phyloP scores from a whole-genome alignment of 306 rosid species.

The Gynostemma pentaphyllum region DNA sequence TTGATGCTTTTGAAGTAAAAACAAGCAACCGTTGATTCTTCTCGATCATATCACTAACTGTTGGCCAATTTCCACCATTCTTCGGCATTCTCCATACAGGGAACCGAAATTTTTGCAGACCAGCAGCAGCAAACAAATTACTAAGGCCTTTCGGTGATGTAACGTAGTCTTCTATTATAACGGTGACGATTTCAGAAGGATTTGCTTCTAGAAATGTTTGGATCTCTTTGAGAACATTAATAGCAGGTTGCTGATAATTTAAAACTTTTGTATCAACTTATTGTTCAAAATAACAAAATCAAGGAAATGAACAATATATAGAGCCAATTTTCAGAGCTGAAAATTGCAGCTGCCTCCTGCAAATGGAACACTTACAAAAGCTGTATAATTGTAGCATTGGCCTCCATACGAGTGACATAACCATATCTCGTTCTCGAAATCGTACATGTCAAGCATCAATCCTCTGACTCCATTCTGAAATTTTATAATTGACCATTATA shows the following conservation, averaged over 20 bases:
- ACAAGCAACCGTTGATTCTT: slow-evolving; percentile 77
- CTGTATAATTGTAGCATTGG: slow-evolving; percentile 69
- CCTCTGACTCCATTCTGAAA: slow-evolving; percentile 83
- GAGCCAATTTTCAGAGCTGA: background rate
- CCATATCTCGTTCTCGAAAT: slow-evolving; percentile 74
- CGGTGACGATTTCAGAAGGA: slow-evolving; percentile 71
- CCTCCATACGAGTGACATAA: slow-evolving; percentile 69
- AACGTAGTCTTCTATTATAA: slow-evolving; percentile 85
- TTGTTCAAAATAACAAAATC: background rate
- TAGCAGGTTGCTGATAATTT: slow-evolving; percentile 65
- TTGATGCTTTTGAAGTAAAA: slow-evolving; percentile 67
- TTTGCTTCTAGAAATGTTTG: slow-evolving; percentile 63
- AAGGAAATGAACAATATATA: background rate
- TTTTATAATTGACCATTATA: slow-evolving; percentile 8
- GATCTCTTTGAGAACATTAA: slow-evolving; percentile 62
- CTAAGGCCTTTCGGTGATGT: slow-evolving; percentile 76
- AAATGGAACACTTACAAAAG: slow-evolving; percentile 58
- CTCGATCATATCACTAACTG: slow-evolving; percentile 55
- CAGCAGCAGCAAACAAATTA: slow-evolving; percentile 85
- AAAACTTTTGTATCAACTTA: background rate
- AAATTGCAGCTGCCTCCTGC: background rate
- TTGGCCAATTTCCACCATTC: slow-evolving; percentile 85
- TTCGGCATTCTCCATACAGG: slow-evolving; percentile 83
- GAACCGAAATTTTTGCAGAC: slow-evolving; percentile 75
- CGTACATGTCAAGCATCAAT: slow-evolving; percentile 87